These are phyloP conservation scores for Sporisorium reilianum DNA, from an alignment of 1,284 basidiomycete species.

Conservation along the genomic window DNA sequence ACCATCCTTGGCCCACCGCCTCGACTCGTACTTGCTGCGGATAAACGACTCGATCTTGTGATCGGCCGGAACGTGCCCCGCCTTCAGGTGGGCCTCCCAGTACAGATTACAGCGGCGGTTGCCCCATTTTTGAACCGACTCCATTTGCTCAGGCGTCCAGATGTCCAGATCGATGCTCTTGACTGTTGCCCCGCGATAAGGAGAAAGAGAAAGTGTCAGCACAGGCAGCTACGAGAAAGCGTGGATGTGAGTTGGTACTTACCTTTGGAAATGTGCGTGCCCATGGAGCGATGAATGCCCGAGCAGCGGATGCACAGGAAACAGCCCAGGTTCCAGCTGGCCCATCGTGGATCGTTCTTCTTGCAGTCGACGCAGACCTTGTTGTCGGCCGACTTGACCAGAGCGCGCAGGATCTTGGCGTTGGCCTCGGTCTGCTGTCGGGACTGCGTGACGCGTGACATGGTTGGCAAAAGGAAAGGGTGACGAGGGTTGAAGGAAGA, in stretches of 20 bases:
- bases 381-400: slow-evolving; percentile 80
- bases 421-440: slow-evolving; percentile 66
- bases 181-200: slow-evolving; percentile 71
- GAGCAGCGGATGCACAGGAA: slow-evolving; percentile 97
- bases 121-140: slow-evolving; percentile 83
- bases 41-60: slow-evolving; percentile 99
- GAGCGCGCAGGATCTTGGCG: slow-evolving; percentile 59
- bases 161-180: slow-evolving; percentile 97
- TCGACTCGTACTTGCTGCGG: slow-evolving; percentile 94
- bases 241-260: neutral
- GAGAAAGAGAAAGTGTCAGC: neutral
- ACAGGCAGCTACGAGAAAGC: neutral
- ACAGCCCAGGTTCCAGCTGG: slow-evolving; percentile 95
- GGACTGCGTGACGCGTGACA: slow-evolving; percentile 64
- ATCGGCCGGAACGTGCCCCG: slow-evolving; percentile 91
- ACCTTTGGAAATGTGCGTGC: slow-evolving; percentile 77
- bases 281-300: slow-evolving; percentile 98
- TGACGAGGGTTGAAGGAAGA: neutral
- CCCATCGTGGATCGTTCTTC: slow-evolving; percentile 87
- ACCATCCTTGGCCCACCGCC: slow-evolving; percentile 91
- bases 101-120: slow-evolving; percentile 91
- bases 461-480: neutral
- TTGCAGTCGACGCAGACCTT: slow-evolving; percentile 78
- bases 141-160: slow-evolving; percentile 98
- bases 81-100: slow-evolving; percentile 95